These are phyloP conservation scores for Termitomyces sp. DNA, from an alignment of 768 basidiomycete genomes.

Conservation along the genomic window DNA sequence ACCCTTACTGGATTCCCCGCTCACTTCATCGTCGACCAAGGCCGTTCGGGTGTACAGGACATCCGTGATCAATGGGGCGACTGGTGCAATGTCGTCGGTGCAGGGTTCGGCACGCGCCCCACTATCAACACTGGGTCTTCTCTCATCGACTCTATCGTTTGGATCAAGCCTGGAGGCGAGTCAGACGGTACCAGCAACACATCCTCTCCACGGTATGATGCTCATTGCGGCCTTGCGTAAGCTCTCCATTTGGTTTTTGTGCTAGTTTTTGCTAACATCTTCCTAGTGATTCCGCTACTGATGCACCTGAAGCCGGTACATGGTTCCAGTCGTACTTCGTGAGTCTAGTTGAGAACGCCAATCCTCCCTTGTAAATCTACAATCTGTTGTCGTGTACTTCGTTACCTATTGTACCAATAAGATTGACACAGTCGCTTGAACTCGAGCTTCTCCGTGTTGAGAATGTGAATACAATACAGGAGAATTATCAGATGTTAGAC, in stretches of 20 bases:
- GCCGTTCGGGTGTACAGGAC: constrained; percentile 58
- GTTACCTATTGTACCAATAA: neutral
- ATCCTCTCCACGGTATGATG: constrained; percentile 46
- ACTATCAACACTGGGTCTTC: constrained; percentile 48
- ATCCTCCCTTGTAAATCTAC: constrained; percentile 39
- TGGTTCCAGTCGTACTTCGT: constrained; percentile 68
- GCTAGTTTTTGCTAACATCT: neutral
- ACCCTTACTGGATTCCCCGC: constrained; percentile 47
- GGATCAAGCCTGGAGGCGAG: constrained; percentile 67
- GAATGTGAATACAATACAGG: no score
- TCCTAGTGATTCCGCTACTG: constrained; percentile 43
- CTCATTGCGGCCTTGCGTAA: constrained; percentile 41
- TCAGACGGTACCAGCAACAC: constrained; percentile 57
- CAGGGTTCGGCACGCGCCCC: constrained; percentile 57
- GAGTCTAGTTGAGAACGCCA: constrained; percentile 46
- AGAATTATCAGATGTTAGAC: no score
- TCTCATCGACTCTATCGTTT: constrained; percentile 56
- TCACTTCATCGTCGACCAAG: constrained; percentile 64
- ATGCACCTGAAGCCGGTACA: constrained; percentile 57
- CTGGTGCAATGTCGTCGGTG: constrained; percentile 64
- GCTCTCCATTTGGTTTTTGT: constrained; percentile 14
- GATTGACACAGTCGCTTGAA: neutral
- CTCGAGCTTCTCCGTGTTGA: neutral
- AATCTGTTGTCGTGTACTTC: neutral
- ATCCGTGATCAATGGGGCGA: constrained; percentile 57